Evolutionary conservation across 176 grass and related monocot genomes (phyloP).

Genomic region (Phragmites australis): DNA sequence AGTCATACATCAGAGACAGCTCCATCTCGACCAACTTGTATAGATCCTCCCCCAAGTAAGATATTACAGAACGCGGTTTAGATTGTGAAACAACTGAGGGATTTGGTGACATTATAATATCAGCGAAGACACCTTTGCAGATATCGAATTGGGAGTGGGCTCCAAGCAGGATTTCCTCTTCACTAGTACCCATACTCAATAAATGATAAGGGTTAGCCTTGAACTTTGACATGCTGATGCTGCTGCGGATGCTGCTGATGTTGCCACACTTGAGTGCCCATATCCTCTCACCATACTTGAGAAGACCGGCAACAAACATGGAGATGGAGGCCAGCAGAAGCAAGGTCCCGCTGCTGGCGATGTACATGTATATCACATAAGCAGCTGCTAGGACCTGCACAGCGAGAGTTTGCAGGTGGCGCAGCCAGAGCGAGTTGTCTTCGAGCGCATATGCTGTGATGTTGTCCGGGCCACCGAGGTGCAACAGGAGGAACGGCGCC

Average conservation of each 20-base stretch:
- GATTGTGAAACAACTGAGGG: background rate
- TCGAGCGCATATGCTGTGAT: constrained; percentile 46
- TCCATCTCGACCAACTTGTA: constrained; percentile 42
- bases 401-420: constrained; percentile 32
- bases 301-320: constrained; percentile 36
- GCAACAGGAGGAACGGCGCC: constrained; percentile 48
- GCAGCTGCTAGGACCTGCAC: constrained; percentile 33
- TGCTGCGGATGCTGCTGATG: constrained; percentile 33
- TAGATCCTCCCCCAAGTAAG: constrained; percentile 30
- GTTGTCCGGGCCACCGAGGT: constrained; percentile 53
- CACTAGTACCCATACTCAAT: constrained; percentile 20
- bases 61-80: constrained; percentile 22
- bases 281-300: constrained; percentile 44
- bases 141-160: constrained; percentile 34
- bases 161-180: constrained; percentile 29
- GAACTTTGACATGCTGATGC: constrained; percentile 17
- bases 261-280: constrained; percentile 39
- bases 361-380: constrained; percentile 35
- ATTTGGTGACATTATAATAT: constrained; percentile 29
- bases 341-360: background rate
- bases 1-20: constrained; percentile 45
- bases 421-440: constrained; percentile 37
- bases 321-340: background rate
- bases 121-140: constrained; percentile 31
- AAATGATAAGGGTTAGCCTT: constrained; percentile 14